Conservation (phyloP, 768 basidiomycete genomes). For the Trametes villosa region DNA sequence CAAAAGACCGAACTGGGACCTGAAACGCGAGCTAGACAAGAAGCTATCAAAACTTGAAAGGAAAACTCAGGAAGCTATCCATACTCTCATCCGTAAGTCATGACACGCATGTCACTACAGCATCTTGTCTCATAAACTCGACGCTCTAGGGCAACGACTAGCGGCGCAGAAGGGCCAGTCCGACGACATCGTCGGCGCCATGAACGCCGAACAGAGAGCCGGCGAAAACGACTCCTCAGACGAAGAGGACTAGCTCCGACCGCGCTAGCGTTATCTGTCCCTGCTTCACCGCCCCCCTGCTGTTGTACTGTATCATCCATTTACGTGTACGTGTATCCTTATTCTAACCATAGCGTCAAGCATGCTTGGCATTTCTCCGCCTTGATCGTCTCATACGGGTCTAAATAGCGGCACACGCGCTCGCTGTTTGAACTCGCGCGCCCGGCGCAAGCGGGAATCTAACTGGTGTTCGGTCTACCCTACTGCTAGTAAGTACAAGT, state of each 20-base stretch:
- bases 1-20: constrained; percentile 95
- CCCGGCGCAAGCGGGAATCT: constrained; percentile 5
- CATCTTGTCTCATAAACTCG: neutral
- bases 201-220: constrained; percentile 73
- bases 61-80: constrained; percentile 90
- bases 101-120: neutral
- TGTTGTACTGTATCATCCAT: constrained; percentile 16
- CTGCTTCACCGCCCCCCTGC: constrained; percentile 17
- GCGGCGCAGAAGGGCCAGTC: constrained; percentile 79
- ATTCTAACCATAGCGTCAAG: constrained; percentile 12
- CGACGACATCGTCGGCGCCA: constrained; percentile 81
- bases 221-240: constrained; percentile 59
- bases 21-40: constrained; percentile 92
- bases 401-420: neutral
- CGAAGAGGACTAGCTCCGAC: constrained; percentile 58
- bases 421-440: neutral
- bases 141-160: constrained; percentile 68
- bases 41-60: constrained; percentile 88
- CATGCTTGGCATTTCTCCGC: constrained; percentile 13
- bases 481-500: constrained; percentile 3
- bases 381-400: neutral
- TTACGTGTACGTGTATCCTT: constrained; percentile 25
- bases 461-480: constrained; percentile 11
- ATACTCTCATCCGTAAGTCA: constrained; percentile 86
- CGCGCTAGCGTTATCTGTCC: constrained; percentile 10